These are phyloP conservation scores for Scolecobasidium constrictum DNA, from an alignment of 2,329 filamentous ascomycete genomes.

Conservation along the genomic window DNA sequence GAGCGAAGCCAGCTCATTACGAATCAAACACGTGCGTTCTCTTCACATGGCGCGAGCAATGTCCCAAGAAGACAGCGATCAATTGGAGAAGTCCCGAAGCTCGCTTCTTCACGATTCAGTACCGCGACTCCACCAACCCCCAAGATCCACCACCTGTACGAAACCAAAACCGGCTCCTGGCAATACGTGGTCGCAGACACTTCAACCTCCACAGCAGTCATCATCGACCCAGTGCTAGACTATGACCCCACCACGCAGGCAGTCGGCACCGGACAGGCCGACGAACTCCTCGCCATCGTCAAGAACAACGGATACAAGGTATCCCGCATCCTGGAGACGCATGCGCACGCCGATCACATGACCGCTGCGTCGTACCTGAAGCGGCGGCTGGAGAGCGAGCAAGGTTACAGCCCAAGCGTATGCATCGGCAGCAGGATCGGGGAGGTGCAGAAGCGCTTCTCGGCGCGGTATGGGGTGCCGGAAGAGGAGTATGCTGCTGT, in stretches of 20 bases:
- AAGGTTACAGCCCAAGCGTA: conserved; percentile 30
- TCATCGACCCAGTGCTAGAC: conserved; percentile 54
- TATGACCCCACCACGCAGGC: conserved; percentile 35
- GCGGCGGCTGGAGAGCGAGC: conserved; percentile 23
- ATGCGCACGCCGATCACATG: conserved; percentile 48
- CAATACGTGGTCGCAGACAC: conserved; percentile 51
- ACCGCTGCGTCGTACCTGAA: conserved; percentile 48
- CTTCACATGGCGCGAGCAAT: too few relatives aligned
- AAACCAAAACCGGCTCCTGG: conserved; percentile 40
- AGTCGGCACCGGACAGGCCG: conserved; percentile 43
- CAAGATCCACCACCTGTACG: conserved; percentile 21
- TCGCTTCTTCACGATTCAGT: neutral
- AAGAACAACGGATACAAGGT: conserved; percentile 36
- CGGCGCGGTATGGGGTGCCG: conserved; percentile 34
- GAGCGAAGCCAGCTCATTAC: too few relatives aligned
- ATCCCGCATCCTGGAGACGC: conserved; percentile 47
- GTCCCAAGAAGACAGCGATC: too few relatives aligned
- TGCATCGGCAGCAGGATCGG: conserved; percentile 43
- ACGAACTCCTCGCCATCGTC: conserved; percentile 37
- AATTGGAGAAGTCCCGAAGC: too few relatives aligned
- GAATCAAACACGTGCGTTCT: too few relatives aligned
- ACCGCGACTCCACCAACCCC: neutral
- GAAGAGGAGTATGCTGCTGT: conserved; percentile 29
- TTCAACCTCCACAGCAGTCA: conserved; percentile 34
- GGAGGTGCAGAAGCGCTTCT: conserved; percentile 39